Evolutionary conservation across 1,284 basidiomycete species (phyloP), one percentile per base, ranked within the genome.

Genomic region (Peniophora sp.): DNA sequence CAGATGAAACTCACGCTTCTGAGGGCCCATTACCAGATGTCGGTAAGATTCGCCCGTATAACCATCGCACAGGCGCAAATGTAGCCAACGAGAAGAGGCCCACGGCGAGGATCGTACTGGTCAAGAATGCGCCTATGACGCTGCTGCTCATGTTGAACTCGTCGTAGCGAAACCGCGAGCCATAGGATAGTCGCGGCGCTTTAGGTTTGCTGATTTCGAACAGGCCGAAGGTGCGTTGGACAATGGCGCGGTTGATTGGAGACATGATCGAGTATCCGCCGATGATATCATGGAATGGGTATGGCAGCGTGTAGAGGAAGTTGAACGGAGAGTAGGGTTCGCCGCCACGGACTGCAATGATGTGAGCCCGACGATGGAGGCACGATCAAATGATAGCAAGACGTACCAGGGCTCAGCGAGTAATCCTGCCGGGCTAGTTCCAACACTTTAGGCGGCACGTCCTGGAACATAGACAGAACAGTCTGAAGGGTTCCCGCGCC

Each of bases 161-260:
- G 47, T 81, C 76, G 62, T 94, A 94, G 27, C 69, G 69, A 68
- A 93, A 90, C 2, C 74, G 59, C 1, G 78, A 68, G 6, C 86
- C 88, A 58, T 92, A 89, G 17, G 70, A 57, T 1, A 60, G 55
- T 51, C 53, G 27, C 5, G 27, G 27, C 27, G 27, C 27, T 12
- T 32, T 32, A 5, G 27, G 12, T 12, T 32, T 32, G 12, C 52
- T 53, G 34, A 70, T 57, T 52, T 85, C 76, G 47, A 83, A 74
- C 24, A 95, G 71, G 11, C 83, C 89, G 72, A 83, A 89, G 22
- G 89, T 83, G 50, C 92, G 81, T 56, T 90, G 83, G 36, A 93
- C 87, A 24, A 92, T 67, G n/a, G 80, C 69, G 32, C 74, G 71
- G 62, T 96, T 91, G 45, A 74, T 60, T 1, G 69, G 54, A 12